Base-by-base conservation (phyloP, 495 filamentous ascomycete species). In the Penicillium coffeae region DNA sequence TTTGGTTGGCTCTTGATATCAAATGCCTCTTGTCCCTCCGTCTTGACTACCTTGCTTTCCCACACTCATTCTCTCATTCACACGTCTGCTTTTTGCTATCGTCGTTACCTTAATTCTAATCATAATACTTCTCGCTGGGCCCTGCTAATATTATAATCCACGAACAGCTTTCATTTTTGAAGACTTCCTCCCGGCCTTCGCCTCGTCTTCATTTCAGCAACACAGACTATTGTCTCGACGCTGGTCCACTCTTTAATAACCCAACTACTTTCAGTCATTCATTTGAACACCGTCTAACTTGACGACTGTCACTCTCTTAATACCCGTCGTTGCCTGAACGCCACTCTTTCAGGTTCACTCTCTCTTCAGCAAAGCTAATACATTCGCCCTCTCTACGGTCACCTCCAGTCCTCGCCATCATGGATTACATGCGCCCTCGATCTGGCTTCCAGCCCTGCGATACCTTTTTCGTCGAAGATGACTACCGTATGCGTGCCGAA, bases 391-490 rank as follows among this genome's bases (percentile, higher is more conserved):
- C 22, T 21, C 43, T 56, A 21, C 42, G 30, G 19, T 37, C 18
- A 38, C 42, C 27, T 38, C n/a, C 9, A 21, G 19, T 45, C 30
- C 50, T 38, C 40, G 69, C 79, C 85, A 64, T 62, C 38, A 96
- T 96, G 91, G 88, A 86, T 52, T 87, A 80, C 72, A 71, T 80
- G 47, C 69, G 68, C 55, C 70, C 71, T 43, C 58, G 61, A 37
- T 76, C 82, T 61, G 69, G 64, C 66, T 75, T 65, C 61, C 78
- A 78, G 61, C 76, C 70, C 33, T 89, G 86, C 60, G 83, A 88
- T 44, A 87, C 79, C 58, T 96, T 85, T 72, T 96, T 98, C 66
- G 85, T 95, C 52, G 93, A 97, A 67, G 85, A 91, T 51, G 82
- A 84, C 53, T 76, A 75, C 36, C 63, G 55, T 15, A 22, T 65